Percentiles rank a stretch among this genome's conserved stretches.
These are phyloP conservation scores for Saturnispora sanitii DNA, from an alignment of 805 yeast genomes.

Conservation along the genomic window DNA sequence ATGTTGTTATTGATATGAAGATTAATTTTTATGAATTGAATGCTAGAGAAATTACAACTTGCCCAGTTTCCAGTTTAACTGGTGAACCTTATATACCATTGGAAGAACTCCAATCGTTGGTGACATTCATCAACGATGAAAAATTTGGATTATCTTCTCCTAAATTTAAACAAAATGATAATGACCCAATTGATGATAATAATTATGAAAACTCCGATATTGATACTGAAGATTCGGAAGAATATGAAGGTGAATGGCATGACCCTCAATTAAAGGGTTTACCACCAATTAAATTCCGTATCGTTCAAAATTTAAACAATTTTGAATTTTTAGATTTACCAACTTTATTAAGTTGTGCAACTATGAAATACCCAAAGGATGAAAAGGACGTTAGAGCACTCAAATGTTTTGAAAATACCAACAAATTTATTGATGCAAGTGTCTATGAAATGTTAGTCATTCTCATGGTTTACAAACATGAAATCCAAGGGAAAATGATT, in stretches of 20 bases:
- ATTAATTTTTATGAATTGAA: constrained; percentile 53
- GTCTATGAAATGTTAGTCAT: constrained; percentile 22
- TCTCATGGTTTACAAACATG: constrained; percentile 26
- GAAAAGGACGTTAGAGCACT: constrained; percentile 11
- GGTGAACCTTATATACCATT: constrained; percentile 47
- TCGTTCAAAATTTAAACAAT: constrained; percentile 36
- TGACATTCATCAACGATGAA: constrained; percentile 49
- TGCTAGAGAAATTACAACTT: constrained; percentile 40
- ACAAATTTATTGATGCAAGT: constrained; percentile 23
- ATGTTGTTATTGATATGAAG: constrained; percentile 59
- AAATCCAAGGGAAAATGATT: constrained; percentile 23
- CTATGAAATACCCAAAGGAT: constrained; percentile 9
- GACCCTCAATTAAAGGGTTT: constrained; percentile 10
- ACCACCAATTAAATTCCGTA: constrained; percentile 32
- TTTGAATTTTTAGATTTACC: constrained; percentile 30
- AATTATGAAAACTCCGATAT: constrained; percentile 24
- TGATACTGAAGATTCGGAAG: constrained; percentile 24
- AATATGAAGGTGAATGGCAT: constrained; percentile 19
- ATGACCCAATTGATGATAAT: constrained; percentile 10
- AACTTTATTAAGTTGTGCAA: constrained; percentile 17
- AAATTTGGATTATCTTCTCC: constrained; percentile 23
- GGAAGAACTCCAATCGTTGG: constrained; percentile 50
- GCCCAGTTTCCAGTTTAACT: constrained; percentile 42
- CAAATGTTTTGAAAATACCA: constrained; percentile 22
- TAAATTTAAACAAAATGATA: constrained; percentile 3